Percentiles rank a stretch among this genome's conserved stretches.
phyloP scores from a whole-genome alignment of 257 asterid species.

The Plantago ovata region DNA sequence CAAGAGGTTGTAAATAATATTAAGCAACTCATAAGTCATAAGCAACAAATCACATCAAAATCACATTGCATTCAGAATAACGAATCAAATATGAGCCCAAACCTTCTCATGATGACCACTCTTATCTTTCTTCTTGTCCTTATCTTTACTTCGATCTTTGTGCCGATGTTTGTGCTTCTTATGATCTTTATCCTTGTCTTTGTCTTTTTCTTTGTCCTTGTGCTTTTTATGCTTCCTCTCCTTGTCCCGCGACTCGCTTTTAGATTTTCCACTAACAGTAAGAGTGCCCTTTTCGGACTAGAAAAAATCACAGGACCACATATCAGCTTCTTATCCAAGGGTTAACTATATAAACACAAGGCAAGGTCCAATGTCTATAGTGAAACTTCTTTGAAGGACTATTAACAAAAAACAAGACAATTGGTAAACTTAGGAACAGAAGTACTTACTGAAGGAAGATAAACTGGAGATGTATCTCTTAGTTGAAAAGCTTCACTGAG shows the following conservation, averaged over 20 bases:
- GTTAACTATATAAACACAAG: not conserved
- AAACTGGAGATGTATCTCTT: slow-evolving; percentile 50
- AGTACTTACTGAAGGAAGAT: slow-evolving; percentile 45
- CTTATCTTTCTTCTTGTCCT: slow-evolving; percentile 55
- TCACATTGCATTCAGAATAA: not conserved
- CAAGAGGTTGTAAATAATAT: too few species aligned
- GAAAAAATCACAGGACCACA: slow-evolving; percentile 21
- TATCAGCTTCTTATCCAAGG: slow-evolving; percentile 12
- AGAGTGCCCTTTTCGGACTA: slow-evolving; percentile 71
- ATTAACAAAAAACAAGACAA: not conserved
- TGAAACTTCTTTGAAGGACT: not conserved
- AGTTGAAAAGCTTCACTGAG: slow-evolving; percentile 58
- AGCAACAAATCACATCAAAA: not conserved
- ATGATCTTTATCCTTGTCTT: slow-evolving; percentile 45
- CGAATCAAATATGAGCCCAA: slow-evolving; percentile 13
- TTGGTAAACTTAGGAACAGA: slow-evolving; percentile 13
- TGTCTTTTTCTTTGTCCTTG: slow-evolving; percentile 57
- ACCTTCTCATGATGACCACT: slow-evolving; percentile 54
- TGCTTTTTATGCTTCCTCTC: slow-evolving; percentile 64
- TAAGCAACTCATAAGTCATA: too few species aligned
- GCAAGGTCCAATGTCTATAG: not conserved
- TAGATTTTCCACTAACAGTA: slow-evolving; percentile 51
- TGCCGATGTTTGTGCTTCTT: slow-evolving; percentile 68
- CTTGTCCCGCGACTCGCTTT: slow-evolving; percentile 55
- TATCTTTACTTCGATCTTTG: slow-evolving; percentile 60